Evolutionary conservation across 2,329 filamentous ascomycete genomes (phyloP).

Genomic region (Escovopsis weberi): DNA sequence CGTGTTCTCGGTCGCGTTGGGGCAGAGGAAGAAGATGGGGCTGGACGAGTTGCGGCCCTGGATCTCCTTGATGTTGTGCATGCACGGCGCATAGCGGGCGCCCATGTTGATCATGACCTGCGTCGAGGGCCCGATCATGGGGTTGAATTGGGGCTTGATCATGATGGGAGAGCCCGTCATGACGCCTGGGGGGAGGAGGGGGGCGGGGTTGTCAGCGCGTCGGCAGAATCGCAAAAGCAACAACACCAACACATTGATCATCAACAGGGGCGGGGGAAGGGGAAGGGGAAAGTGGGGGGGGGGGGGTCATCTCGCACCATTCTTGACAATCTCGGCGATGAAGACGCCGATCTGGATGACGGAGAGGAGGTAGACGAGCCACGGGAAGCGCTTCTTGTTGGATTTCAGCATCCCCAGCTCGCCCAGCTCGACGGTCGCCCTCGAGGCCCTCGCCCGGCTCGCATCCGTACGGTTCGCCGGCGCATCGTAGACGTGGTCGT

Average conservation of each 20-base stretch:
- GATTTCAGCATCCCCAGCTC: slow-evolving; percentile 46
- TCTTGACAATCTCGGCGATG: slow-evolving; percentile 73
- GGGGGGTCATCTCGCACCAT: slow-evolving; percentile 41
- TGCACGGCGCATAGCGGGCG: slow-evolving; percentile 81
- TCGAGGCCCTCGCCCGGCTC: slow-evolving; percentile 19
- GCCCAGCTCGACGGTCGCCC: slow-evolving; percentile 37
- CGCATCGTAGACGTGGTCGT: slow-evolving; percentile 49
- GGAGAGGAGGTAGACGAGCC: slow-evolving; percentile 71
- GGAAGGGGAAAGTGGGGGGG: too few species aligned
- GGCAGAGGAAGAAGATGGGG: slow-evolving; percentile 58
- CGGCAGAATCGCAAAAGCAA: background rate
- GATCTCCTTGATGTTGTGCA: slow-evolving; percentile 65
- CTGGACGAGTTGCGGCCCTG: slow-evolving; percentile 31
- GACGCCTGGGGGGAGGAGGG: slow-evolving; percentile 34
- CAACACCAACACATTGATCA: too few species aligned
- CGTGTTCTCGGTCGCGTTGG: slow-evolving; percentile 54
- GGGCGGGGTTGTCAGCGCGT: slow-evolving; percentile 4
- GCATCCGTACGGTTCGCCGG: slow-evolving; percentile 18
- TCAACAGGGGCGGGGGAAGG: too few species aligned
- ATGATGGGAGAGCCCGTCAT: slow-evolving; percentile 66
- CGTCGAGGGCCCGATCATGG: slow-evolving; percentile 89
- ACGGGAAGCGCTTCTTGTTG: slow-evolving; percentile 48
- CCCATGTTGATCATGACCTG: slow-evolving; percentile 96
- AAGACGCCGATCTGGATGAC: slow-evolving; percentile 70
- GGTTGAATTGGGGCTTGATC: slow-evolving; percentile 78